Evolutionary conservation across 805 yeast genomes (phyloP).

Genomic region (Wickerhamomyces chaumierensis): DNA sequence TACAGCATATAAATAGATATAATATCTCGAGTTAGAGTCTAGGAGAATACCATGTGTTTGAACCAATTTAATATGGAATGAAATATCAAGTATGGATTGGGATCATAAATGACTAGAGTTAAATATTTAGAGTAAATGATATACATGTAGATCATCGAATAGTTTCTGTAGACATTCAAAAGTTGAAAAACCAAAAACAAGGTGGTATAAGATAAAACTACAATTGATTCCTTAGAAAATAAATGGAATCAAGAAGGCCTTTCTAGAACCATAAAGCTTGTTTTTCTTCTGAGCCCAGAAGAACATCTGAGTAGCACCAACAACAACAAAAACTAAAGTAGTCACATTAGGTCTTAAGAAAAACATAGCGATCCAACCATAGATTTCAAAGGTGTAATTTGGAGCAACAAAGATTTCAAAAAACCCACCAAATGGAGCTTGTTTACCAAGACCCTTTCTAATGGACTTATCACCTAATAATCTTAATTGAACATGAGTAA

Average conservation of each 20-base stretch:
- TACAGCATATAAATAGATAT: too few relatives aligned
- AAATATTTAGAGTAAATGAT: too few relatives aligned
- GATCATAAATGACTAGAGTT: too few relatives aligned
- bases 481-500: constrained; percentile 60
- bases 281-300: constrained; percentile 89
- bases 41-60: too few relatives aligned
- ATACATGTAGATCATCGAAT: too few relatives aligned
- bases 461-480: constrained; percentile 27
- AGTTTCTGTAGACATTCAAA: too few relatives aligned
- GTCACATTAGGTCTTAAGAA: constrained; percentile 70
- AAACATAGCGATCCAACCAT: constrained; percentile 65
- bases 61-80: too few relatives aligned
- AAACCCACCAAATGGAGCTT: constrained; percentile 64
- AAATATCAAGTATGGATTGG: too few relatives aligned
- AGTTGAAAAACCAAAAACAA: too few relatives aligned
- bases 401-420: constrained; percentile 82
- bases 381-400: constrained; percentile 81
- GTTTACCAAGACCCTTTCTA: constrained; percentile 24
- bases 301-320: constrained; percentile 77
- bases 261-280: constrained; percentile 57
- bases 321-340: constrained; percentile 56
- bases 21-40: too few relatives aligned
- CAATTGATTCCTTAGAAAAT: constrained; percentile 40
- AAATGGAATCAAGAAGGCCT: constrained; percentile 74
- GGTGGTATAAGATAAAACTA: too few relatives aligned